These are phyloP conservation scores for Trichoderma sp. DNA, from an alignment of 2,329 filamentous ascomycete species.

Conservation along the genomic window DNA sequence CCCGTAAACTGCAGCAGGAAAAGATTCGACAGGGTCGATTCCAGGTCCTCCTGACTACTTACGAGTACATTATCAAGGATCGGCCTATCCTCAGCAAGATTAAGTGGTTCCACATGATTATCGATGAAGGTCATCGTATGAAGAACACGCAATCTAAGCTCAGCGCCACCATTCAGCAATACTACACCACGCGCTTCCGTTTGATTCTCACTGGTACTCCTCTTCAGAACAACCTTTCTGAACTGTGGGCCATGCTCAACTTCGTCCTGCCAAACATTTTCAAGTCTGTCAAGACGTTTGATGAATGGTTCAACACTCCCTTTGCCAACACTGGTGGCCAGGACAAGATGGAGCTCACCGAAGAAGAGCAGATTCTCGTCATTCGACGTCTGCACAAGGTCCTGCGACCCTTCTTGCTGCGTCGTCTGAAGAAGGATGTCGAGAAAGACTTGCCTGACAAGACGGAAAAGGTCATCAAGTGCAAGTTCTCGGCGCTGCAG, in stretches of 20 bases:
- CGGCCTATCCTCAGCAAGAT: constrained; percentile 93
- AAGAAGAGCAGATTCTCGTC: constrained; percentile 99
- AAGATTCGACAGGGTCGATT: constrained; percentile 93
- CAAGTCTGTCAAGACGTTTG: constrained; percentile 98
- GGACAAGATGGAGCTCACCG: constrained; percentile 97
- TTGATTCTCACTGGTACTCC: constrained; percentile 97
- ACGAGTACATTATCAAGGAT: constrained; percentile 99
- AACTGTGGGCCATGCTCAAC: constrained; percentile 97
- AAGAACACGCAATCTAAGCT: constrained; percentile 97
- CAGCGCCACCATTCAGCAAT: constrained; percentile 88
- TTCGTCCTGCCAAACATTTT: constrained; percentile 98
- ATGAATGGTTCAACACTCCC: constrained; percentile 99
- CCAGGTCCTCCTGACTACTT: constrained; percentile 94
- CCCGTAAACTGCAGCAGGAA: constrained; percentile 86
- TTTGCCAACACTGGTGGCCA: constrained; percentile 98
- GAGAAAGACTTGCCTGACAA: constrained; percentile 99
- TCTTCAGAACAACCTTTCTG: constrained; percentile 92
- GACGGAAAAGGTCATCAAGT: constrained; percentile 98
- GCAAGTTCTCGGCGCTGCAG: constrained; percentile 93
- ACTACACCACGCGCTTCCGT: constrained; percentile 92
- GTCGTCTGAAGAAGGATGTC: constrained; percentile 98
- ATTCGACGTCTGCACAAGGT: constrained; percentile 99
- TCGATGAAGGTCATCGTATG: constrained; percentile 99
- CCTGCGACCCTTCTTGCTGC: constrained; percentile 90
- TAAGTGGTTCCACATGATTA: constrained; percentile 99